These are phyloP conservation scores for Cercospora sp. DNA, from an alignment of 2,329 filamentous ascomycete genomes.

Conservation along the genomic window DNA sequence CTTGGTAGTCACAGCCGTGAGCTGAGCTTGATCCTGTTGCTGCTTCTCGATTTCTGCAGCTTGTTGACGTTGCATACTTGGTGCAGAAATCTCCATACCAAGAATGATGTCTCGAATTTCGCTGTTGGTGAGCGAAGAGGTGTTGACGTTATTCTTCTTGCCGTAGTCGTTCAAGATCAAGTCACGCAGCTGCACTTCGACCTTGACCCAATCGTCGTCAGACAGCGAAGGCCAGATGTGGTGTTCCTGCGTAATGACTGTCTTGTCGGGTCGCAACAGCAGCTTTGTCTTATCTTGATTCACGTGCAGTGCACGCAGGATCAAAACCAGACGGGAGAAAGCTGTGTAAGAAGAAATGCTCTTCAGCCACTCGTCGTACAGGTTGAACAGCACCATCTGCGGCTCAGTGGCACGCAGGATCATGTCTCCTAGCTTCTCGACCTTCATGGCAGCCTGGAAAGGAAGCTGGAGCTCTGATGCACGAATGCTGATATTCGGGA, in stretches of 20 bases:
- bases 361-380: slow-evolving; percentile 99
- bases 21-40: slow-evolving; percentile 91
- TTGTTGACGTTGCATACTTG: slow-evolving; percentile 96
- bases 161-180: slow-evolving; percentile 97
- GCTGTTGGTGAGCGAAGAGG: slow-evolving; percentile 90
- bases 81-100: slow-evolving; percentile 98
- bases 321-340: slow-evolving; percentile 91
- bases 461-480: slow-evolving; percentile 95
- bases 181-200: slow-evolving; percentile 94
- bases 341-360: slow-evolving; percentile 97
- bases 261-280: slow-evolving; percentile 92
- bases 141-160: slow-evolving; percentile 99
- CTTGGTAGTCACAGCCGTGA: slow-evolving; percentile 96
- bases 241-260: slow-evolving; percentile 95
- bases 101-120: slow-evolving; percentile 98
- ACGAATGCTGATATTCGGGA: slow-evolving; percentile 98
- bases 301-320: slow-evolving; percentile 90
- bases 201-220: slow-evolving; percentile 98
- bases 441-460: slow-evolving; percentile 99
- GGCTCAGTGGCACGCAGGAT: slow-evolving; percentile 95
- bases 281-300: slow-evolving; percentile 99
- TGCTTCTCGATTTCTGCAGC: slow-evolving; percentile 99
- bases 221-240: slow-evolving; percentile 96
- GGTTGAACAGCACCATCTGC: slow-evolving; percentile 99
- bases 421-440: slow-evolving; percentile 99